Evolutionary conservation across 2,329 filamentous ascomycete genomes (phyloP).

Genomic region (Penicillium griseofulvum): DNA sequence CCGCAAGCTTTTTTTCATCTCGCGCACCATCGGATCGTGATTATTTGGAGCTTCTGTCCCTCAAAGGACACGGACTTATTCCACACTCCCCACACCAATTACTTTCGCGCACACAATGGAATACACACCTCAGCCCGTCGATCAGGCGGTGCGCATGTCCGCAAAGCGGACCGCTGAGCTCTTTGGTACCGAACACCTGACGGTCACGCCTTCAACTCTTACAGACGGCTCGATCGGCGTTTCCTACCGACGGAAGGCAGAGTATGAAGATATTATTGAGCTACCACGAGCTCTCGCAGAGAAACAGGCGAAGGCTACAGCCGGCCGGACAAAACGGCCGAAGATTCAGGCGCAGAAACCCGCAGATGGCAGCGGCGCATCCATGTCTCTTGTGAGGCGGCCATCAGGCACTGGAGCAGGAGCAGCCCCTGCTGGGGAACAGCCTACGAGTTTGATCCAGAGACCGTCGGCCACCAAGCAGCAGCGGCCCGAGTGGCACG

Average conservation of each 20-base stretch:
- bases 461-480: constrained; percentile 62
- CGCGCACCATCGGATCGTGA: constrained; percentile 11
- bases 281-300: constrained; percentile 75
- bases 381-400: constrained; percentile 56
- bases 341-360: constrained; percentile 53
- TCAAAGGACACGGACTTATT: not conserved
- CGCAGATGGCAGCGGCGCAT: constrained; percentile 49
- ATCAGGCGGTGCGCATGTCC: constrained; percentile 42
- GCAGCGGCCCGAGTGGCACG: constrained; percentile 88
- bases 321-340: constrained; percentile 62
- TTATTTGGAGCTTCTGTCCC: constrained; percentile 4
- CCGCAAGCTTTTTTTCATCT: constrained; percentile 22
- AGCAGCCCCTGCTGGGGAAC: constrained; percentile 40
- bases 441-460: constrained; percentile 61
- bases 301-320: constrained; percentile 69
- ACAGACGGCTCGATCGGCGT: constrained; percentile 43
- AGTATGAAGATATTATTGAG: constrained; percentile 75
- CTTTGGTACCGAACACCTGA: constrained; percentile 48
- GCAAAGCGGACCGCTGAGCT: constrained; percentile 48
- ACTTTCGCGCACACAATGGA: constrained; percentile 28
- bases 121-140: constrained; percentile 29
- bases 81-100: not conserved
- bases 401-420: constrained; percentile 27
- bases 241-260: constrained; percentile 51
- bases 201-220: constrained; percentile 45